phyloP scores from a whole-genome alignment of 768 basidiomycete genomes.

The Lentinula sp. region DNA sequence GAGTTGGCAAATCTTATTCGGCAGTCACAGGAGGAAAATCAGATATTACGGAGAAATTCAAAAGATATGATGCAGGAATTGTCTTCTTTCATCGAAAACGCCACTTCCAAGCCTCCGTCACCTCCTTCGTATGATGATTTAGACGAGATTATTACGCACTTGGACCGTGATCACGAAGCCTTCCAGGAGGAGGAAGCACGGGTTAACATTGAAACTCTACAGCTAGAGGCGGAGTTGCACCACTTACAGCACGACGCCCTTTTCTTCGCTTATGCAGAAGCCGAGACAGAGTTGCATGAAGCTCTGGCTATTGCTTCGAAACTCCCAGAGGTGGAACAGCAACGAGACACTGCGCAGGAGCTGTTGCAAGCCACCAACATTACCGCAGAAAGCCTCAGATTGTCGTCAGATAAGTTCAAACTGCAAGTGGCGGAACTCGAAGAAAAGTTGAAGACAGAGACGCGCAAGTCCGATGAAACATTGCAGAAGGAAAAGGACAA shows the following conservation, averaged over 20 bases:
- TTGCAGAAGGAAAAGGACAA: constrained; percentile 43
- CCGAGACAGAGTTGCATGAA: constrained; percentile 21
- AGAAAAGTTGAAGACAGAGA: constrained; percentile 23
- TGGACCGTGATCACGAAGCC: constrained; percentile 13
- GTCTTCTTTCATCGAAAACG: constrained; percentile 13
- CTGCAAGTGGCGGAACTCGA: constrained; percentile 16
- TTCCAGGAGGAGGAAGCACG: constrained; percentile 8
- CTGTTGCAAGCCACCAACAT: constrained; percentile 17
- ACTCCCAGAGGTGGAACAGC: constrained; percentile 27
- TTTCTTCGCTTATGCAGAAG: constrained; percentile 20
- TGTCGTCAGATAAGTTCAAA: constrained; percentile 15
- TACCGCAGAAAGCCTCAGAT: constrained; percentile 14
- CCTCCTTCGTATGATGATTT: constrained; percentile 3
- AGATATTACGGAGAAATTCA: constrained; percentile 30
- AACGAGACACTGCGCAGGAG: constrained; percentile 21
- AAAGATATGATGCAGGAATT: constrained; percentile 28
- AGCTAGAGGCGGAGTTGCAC: constrained; percentile 29
- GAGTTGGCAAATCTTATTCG: constrained; percentile 62
- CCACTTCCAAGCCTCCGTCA: not conserved
- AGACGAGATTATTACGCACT: constrained; percentile 15
- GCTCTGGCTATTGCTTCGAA: constrained; percentile 9
- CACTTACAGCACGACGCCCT: constrained; percentile 28
- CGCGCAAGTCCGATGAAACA: constrained; percentile 24
- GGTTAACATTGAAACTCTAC: constrained; percentile 11
- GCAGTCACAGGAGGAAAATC: constrained; percentile 47